phyloP scores from a whole-genome alignment of 1,139 yeast genomes.

The Hansenula anomala region DNA sequence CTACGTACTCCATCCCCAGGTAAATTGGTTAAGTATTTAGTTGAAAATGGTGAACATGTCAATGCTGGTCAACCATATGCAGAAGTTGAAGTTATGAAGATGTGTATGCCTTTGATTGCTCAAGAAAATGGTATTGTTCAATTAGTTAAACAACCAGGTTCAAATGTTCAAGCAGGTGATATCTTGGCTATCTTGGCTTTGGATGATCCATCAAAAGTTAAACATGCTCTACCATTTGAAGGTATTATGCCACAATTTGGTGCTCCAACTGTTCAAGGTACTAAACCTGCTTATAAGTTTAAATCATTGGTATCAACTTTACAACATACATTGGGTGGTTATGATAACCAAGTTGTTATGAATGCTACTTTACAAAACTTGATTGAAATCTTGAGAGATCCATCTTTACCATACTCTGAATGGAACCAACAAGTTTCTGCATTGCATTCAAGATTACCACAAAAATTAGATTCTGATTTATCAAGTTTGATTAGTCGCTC shows the following conservation, averaged over 20 bases:
- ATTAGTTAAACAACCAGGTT: conserved; percentile 96
- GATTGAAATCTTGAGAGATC: conserved; percentile 68
- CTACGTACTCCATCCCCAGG: conserved; percentile 99
- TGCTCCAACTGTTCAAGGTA: conserved; percentile 74
- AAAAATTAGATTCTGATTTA: conserved; percentile 66
- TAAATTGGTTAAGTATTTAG: conserved; percentile 87
- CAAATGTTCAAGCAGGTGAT: conserved; percentile 94
- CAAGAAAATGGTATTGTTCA: conserved; percentile 93
- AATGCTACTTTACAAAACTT: conserved; percentile 70
- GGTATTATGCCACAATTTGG: conserved; percentile 92
- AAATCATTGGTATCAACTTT: conserved; percentile 53
- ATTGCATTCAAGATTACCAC: conserved; percentile 83
- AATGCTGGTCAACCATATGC: conserved; percentile 92
- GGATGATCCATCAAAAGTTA: conserved; percentile 96
- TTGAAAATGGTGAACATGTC: conserved; percentile 94
- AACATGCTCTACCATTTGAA: conserved; percentile 92
- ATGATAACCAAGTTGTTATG: conserved; percentile 94
- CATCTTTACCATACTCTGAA: conserved; percentile 86
- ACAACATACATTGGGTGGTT: conserved; percentile 79
- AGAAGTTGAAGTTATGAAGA: conserved; percentile 98
- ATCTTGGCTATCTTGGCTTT: conserved; percentile 89
- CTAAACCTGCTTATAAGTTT: conserved; percentile 78
- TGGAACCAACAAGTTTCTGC: conserved; percentile 88
- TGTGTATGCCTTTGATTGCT: conserved; percentile 91
- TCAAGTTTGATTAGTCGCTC: conserved; percentile 63